Percentiles rank a stretch among this genome's conserved stretches.
Conservation (phyloP, 306 rosid genomes). For the Lathyrus tuberosus region DNA sequence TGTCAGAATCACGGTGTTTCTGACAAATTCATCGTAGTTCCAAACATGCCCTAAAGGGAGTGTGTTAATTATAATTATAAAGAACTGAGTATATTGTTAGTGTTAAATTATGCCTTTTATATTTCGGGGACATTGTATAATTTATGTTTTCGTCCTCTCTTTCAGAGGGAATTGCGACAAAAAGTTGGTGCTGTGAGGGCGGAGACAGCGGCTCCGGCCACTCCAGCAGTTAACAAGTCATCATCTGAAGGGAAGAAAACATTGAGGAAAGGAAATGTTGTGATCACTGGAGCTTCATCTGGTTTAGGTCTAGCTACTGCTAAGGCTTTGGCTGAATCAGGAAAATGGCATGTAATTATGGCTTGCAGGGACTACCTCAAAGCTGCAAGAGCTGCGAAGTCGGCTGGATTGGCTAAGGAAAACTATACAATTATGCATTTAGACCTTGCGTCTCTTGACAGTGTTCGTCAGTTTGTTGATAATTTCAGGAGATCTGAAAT, state of each 20-base stretch:
- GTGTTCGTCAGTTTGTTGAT: conserved; percentile 89
- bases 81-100: background rate
- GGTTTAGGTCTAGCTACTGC: conserved; percentile 97
- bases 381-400: conserved; percentile 92
- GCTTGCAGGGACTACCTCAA: conserved; percentile 99
- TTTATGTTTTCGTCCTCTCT: background rate
- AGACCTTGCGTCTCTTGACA: conserved; percentile 92
- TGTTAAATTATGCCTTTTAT: background rate
- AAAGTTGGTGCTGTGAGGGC: conserved; percentile 62
- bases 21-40: background rate
- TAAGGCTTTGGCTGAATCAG: conserved; percentile 91
- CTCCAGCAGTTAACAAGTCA: conserved; percentile 64
- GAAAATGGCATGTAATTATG: conserved; percentile 96
- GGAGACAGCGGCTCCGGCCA: conserved; percentile 60
- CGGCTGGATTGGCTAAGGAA: conserved; percentile 82
- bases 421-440: conserved; percentile 88
- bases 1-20: background rate
- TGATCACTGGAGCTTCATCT: conserved; percentile 94
- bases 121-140: conserved; percentile 11
- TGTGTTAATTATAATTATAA: background rate
- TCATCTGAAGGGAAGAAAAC: conserved; percentile 89
- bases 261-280: conserved; percentile 81
- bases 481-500: conserved; percentile 64
- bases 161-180: conserved; percentile 60
- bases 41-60: background rate